Base-by-base conservation (phyloP, 345 rosid species). In the Sonneratia alba region DNA sequence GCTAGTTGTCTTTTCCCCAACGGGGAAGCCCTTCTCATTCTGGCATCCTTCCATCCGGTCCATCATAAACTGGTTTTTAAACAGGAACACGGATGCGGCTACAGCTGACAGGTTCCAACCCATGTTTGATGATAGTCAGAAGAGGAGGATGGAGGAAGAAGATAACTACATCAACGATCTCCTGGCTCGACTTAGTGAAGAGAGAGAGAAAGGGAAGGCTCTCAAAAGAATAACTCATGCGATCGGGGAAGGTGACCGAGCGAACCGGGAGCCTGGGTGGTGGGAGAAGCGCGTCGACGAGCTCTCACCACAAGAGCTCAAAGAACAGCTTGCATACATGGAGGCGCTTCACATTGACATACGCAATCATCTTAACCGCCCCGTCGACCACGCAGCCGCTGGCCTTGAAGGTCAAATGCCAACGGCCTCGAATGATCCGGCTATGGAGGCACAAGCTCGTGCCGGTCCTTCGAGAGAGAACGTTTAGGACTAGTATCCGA, bases 21-120 rank as follows among this genome's bases (percentile, higher is more conserved):
- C 1, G 83, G 85, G 7, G 82, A 83, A 76, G 70, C 24, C 70
- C 32, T 67, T 37, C 27, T 38, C 49, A 1, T 38, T 15, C 21
- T 51, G 49, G 13, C 2, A 1, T 8, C 49, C 49, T 43, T 4
- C 12, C 1, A 8, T 67, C 27, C 51, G 15, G 32, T 11, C 38
- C 3, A 22, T 67, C 47, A 43, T 19, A 16, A 11, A 38, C 7
- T 27, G 49, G 6, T 67, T 37, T 45, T n/a, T 40, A 0, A 16
- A 24, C 9, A 34, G 36, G 12, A 10, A 22, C 15, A 12, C 16
- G 3, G 2, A 10, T 47, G n/a, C 57, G 15, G 57, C 57, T 3
- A 7, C 22, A 53, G 22, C 2, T 1, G 22, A 53, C 22, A 53
- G 21, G 57, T 7, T 53, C n/a, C 57, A 53, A 21, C 57, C 57